Evolutionary conservation across 2,329 filamentous ascomycete species (phyloP).

Genomic region (Neospermospora avenae): DNA sequence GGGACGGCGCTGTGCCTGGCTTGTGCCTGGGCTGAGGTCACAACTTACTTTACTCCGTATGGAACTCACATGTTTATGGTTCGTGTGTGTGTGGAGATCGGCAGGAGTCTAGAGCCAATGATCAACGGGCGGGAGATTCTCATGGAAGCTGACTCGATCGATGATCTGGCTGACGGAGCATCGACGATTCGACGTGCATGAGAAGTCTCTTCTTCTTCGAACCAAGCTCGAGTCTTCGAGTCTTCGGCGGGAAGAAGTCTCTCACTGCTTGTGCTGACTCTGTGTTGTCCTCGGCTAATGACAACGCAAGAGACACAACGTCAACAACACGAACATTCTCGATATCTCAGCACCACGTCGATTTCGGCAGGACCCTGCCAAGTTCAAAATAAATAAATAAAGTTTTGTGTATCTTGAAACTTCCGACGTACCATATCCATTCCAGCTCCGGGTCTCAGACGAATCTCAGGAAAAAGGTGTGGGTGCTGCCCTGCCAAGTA

Average conservation of each 20-base stretch:
- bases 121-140: background rate
- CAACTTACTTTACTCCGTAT: too few relatives aligned
- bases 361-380: too few relatives aligned
- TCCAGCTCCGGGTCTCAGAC: background rate
- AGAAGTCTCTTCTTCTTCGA: background rate
- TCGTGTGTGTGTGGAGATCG: background rate
- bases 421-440: background rate
- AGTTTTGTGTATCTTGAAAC: slow-evolving; percentile 1
- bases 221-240: background rate
- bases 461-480: background rate
- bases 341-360: too few relatives aligned
- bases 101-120: background rate
- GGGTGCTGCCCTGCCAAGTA: slow-evolving; percentile 1
- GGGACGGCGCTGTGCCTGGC: background rate
- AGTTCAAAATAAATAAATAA: too few relatives aligned
- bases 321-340: too few relatives aligned
- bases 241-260: too few relatives aligned
- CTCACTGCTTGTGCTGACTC: too few relatives aligned
- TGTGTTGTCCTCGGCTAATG: too few relatives aligned
- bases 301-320: background rate
- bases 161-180: background rate
- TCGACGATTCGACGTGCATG: background rate
- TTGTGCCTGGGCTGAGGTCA: background rate
- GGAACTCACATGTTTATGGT: background rate
- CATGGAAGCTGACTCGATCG: background rate